Conservation (phyloP, 2,329 filamentous ascomycete genomes). For the Cordyceps pruinosa region DNA sequence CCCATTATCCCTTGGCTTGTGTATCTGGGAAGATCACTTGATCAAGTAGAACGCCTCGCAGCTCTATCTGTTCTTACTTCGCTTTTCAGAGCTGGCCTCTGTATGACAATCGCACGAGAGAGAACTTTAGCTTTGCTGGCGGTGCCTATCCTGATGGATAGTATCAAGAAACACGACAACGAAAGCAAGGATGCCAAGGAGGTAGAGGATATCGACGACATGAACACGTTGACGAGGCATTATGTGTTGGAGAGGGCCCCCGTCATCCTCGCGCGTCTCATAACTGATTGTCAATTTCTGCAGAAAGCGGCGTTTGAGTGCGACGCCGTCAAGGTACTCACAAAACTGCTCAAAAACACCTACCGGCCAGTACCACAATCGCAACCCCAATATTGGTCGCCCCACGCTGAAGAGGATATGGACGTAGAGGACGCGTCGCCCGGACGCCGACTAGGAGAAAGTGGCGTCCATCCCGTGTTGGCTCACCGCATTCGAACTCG, state of each 20-base stretch:
- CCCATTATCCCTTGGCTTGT: conserved; percentile 69
- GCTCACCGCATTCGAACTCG: conserved; percentile 69
- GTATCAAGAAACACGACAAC: conserved; percentile 45
- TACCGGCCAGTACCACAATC: conserved; percentile 38
- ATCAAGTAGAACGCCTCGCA: conserved; percentile 55
- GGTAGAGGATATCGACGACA: conserved; percentile 28
- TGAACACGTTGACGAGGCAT: conserved; percentile 29
- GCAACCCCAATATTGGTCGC: conserved; percentile 33
- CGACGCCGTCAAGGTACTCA: conserved; percentile 39
- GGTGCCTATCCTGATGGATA: conserved; percentile 60
- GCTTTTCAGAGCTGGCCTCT: conserved; percentile 61
- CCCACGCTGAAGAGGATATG: conserved; percentile 29
- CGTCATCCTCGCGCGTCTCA: conserved; percentile 67
- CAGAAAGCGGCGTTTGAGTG: conserved; percentile 76
- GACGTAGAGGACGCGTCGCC: conserved; percentile 27
- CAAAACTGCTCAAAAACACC: conserved; percentile 42
- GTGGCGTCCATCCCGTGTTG: conserved; percentile 52
- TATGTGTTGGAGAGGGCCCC: conserved; percentile 63
- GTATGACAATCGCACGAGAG: conserved; percentile 54
- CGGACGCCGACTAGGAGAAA: conserved; percentile 47
- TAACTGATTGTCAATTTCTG: conserved; percentile 69
- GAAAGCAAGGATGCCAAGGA: conserved; percentile 43
- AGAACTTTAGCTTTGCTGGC: conserved; percentile 59
- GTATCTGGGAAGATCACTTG: conserved; percentile 50
- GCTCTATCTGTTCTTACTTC: conserved; percentile 63